A percentile compares a stretch with the other conserved stretches of the same genome.
Conservation (phyloP, 1,284 basidiomycete species). For the Cryptococcus floricola region DNA sequence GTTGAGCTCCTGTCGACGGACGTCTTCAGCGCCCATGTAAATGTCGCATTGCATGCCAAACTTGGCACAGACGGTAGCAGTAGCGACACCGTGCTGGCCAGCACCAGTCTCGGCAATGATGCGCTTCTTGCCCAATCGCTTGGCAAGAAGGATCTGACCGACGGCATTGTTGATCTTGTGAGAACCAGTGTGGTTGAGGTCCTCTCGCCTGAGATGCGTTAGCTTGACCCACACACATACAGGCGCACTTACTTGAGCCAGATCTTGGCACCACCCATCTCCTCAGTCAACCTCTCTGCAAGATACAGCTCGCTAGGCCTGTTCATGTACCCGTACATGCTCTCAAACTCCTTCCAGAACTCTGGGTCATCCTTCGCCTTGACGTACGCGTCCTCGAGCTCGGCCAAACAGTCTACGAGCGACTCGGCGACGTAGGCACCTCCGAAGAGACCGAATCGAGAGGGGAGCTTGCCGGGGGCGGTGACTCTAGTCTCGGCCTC, state of each 20-base stretch:
- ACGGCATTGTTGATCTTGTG: conserved; percentile 97
- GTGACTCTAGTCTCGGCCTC: conserved; percentile 37
- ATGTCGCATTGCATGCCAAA: conserved; percentile 94
- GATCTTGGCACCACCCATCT: conserved; percentile 83
- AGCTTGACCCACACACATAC: not conserved
- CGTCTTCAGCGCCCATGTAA: conserved; percentile 99
- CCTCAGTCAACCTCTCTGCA: conserved; percentile 69
- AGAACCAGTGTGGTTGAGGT: conserved; percentile 85
- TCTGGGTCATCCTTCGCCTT: conserved; percentile 78
- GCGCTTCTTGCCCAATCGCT: conserved; percentile 86
- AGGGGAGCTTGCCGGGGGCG: conserved; percentile 58
- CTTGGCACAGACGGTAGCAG: conserved; percentile 94
- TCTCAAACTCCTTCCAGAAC: conserved; percentile 90
- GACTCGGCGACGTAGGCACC: conserved; percentile 97
- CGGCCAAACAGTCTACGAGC: conserved; percentile 80
- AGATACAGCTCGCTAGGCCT: conserved; percentile 68
- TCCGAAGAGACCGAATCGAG: conserved; percentile 90
- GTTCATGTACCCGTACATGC: conserved; percentile 86
- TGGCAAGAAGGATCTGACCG: conserved; percentile 90
- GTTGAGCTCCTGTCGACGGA: conserved; percentile 89
- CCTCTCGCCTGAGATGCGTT: conserved; percentile 40
- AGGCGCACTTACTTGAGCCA: conserved; percentile 77
- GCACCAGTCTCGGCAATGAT: conserved; percentile 99
- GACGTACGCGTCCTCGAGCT: conserved; percentile 88
- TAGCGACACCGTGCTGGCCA: conserved; percentile 97